Percentiles rank a stretch among this genome's conserved stretches.
These are phyloP conservation scores for Hsuehochloa calcarea DNA, from an alignment of 176 grass and related monocot species.

Conservation along the genomic window DNA sequence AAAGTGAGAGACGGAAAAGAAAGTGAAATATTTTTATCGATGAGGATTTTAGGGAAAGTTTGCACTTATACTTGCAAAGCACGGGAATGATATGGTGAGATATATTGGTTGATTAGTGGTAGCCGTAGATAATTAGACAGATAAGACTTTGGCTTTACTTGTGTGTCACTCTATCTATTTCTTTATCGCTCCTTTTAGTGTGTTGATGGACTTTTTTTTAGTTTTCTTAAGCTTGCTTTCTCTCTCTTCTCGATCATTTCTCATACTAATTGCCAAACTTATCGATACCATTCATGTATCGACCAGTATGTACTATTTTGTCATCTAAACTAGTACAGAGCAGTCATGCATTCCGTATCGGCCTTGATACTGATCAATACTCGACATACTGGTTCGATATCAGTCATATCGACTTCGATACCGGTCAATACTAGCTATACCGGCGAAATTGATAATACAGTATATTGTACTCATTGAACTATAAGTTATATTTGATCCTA, in stretches of 20 bases:
- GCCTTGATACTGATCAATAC: too few relatives aligned
- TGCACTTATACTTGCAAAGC: not conserved
- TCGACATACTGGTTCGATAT: too few relatives aligned
- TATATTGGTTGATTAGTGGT: not conserved
- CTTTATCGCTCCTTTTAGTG: not conserved
- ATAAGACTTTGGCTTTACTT: slow-evolving; percentile 31
- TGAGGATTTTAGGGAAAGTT: not conserved
- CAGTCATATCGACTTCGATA: too few relatives aligned
- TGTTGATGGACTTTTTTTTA: not conserved
- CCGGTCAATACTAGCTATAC: too few relatives aligned
- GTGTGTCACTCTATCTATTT: slow-evolving; percentile 38
- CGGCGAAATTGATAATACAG: too few relatives aligned
- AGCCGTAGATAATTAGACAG: not conserved
- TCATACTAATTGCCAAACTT: not conserved
- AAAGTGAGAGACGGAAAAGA: not conserved
- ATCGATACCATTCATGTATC: too few relatives aligned
- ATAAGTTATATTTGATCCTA: too few relatives aligned
- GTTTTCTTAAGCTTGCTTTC: not conserved
- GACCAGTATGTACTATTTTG: too few relatives aligned
- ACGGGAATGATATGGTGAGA: not conserved
- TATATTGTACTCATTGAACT: too few relatives aligned
- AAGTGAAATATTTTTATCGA: not conserved
- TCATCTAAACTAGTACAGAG: too few relatives aligned
- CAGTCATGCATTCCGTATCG: too few relatives aligned
- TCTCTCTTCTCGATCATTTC: slow-evolving; percentile 13